Evolutionary conservation across 2,329 filamentous ascomycete genomes (phyloP).

Genomic region (Sclerotinia sclerotiorum): DNA sequence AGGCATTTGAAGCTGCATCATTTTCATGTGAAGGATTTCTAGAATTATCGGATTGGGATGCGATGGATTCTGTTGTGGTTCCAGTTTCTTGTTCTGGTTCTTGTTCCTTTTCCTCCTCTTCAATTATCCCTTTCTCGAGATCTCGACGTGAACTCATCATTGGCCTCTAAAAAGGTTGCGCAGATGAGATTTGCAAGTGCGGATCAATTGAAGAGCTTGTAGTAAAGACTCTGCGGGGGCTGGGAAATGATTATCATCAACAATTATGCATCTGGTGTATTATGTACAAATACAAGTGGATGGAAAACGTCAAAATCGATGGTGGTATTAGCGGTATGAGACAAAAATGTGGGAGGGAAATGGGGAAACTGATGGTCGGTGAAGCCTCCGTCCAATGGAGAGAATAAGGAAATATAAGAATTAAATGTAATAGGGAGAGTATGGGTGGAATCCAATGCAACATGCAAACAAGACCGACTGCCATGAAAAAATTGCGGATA

Average conservation of each 20-base stretch:
- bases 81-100: constrained; percentile 17
- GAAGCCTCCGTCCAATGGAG: constrained; percentile 10
- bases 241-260: constrained; percentile 14
- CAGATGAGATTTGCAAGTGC: neutral
- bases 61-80: constrained; percentile 28
- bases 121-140: constrained; percentile 27
- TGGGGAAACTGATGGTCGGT: constrained; percentile 18
- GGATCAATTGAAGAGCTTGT: constrained; percentile 15
- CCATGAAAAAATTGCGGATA: constrained; percentile 5
- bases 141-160: constrained; percentile 28
- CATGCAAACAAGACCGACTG: constrained; percentile 1
- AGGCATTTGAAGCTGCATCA: constrained; percentile 22
- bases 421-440: neutral
- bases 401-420: neutral
- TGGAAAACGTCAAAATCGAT: neutral
- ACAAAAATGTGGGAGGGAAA: neutral
- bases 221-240: constrained; percentile 20
- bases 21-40: constrained; percentile 20
- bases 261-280: constrained; percentile 16
- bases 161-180: constrained; percentile 15
- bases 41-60: constrained; percentile 29
- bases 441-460: neutral
- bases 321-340: constrained; percentile 6
- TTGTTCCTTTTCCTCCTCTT: constrained; percentile 23
- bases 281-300: constrained; percentile 14